Conservation (phyloP, 306 rosid genomes). For the Boehmeria nivea region DNA sequence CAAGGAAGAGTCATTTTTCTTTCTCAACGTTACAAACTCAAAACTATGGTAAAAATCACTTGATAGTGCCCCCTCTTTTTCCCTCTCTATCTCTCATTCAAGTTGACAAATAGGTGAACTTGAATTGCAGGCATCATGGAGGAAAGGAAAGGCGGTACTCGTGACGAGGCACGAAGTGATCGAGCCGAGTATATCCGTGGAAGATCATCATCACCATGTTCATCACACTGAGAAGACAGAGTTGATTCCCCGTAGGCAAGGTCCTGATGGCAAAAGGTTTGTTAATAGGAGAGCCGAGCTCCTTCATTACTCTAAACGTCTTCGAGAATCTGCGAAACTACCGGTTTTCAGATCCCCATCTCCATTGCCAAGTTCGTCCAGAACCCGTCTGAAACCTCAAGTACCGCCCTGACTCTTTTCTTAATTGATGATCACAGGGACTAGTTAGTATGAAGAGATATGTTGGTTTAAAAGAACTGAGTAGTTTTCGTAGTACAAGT, state of each 20-base stretch:
- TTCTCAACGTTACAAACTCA: slow-evolving; percentile 32
- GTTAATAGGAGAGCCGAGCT: slow-evolving; percentile 57
- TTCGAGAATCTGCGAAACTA: slow-evolving; percentile 43
- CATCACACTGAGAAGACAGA: slow-evolving; percentile 30
- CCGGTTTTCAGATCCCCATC: slow-evolving; percentile 24
- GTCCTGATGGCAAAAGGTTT: slow-evolving; percentile 26
- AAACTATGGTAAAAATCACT: slow-evolving; percentile 41
- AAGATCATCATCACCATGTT: slow-evolving; percentile 28
- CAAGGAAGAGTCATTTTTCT: too few relatives aligned
- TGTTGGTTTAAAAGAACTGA: too few relatives aligned
- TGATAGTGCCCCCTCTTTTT: neutral
- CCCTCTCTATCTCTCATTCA: neutral
- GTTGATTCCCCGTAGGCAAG: slow-evolving; percentile 18
- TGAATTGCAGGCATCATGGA: slow-evolving; percentile 33
- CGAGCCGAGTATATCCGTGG: slow-evolving; percentile 22
- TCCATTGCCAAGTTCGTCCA: slow-evolving; percentile 13
- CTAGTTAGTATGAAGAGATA: too few relatives aligned
- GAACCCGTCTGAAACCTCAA: slow-evolving; percentile 17
- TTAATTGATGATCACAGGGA: too few relatives aligned
- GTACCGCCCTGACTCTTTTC: too few relatives aligned
- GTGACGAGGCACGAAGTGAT: slow-evolving; percentile 52
- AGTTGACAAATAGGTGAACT: slow-evolving; percentile 13
- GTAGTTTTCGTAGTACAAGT: too few relatives aligned
- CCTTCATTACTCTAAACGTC: slow-evolving; percentile 55
- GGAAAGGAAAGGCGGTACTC: slow-evolving; percentile 44